Percentiles rank a stretch among this genome's conserved stretches.
Conservation (phyloP, 2,329 filamentous ascomycete genomes). For the Tolypocladium pustulatum region DNA sequence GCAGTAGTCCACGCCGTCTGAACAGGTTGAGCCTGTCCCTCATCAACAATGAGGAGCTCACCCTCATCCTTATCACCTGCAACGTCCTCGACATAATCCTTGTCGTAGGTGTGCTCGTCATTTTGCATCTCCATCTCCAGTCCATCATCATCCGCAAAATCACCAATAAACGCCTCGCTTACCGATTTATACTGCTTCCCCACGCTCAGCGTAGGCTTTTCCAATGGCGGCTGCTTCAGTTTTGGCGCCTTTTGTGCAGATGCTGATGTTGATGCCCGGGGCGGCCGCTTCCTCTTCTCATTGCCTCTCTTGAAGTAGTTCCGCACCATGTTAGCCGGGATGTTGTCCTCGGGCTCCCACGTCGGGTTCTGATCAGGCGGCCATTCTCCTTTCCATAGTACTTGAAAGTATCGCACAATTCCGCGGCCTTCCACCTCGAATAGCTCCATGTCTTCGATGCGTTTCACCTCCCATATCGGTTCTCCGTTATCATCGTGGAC, state of each 20-base stretch:
- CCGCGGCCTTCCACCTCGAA: slow-evolving; percentile 24
- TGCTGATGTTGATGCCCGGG: not conserved
- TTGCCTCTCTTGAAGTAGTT: slow-evolving; percentile 24
- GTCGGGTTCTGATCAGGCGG: slow-evolving; percentile 44
- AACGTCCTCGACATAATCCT: not conserved
- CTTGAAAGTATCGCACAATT: slow-evolving; percentile 34
- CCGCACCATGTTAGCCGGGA: slow-evolving; percentile 28
- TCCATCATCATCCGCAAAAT: slow-evolving; percentile 1
- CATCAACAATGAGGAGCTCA: not conserved
- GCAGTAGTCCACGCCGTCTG: not conserved
- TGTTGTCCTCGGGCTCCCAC: slow-evolving; percentile 46
- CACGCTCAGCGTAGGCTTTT: not conserved
- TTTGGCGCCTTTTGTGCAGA: not conserved
- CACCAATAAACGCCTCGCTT: slow-evolving; percentile 17
- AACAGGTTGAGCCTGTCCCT: not conserved
- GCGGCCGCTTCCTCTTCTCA: slow-evolving; percentile 8
- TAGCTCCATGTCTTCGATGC: slow-evolving; percentile 30
- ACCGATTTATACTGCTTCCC: slow-evolving; percentile 14
- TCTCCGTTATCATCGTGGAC: slow-evolving; percentile 8
- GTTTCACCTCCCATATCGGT: slow-evolving; percentile 31
- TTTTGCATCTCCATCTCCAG: not conserved
- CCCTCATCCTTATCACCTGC: not conserved
- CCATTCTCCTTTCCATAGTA: slow-evolving; percentile 49
- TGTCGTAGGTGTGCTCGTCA: not conserved
- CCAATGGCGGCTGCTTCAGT: not conserved